These are phyloP conservation scores for Graphilbum fragrans DNA, from an alignment of 2,329 filamentous ascomycete genomes.

Conservation along the genomic window DNA sequence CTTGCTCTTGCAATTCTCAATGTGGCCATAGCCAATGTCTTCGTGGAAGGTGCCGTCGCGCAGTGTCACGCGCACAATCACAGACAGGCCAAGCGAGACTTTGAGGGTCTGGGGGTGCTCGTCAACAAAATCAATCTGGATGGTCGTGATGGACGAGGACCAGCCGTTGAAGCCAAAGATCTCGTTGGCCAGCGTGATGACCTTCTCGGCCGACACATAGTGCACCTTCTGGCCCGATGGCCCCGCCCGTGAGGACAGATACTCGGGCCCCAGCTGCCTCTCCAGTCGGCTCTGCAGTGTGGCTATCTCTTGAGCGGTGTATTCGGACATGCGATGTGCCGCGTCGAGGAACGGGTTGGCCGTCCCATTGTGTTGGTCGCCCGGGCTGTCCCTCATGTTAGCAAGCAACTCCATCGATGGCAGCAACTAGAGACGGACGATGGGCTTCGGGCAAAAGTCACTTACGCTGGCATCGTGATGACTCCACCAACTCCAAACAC, in stretches of 20 bases:
- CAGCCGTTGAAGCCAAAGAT: conserved; percentile 96
- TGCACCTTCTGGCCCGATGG: conserved; percentile 78
- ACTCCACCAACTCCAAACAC: not conserved
- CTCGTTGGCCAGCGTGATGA: conserved; percentile 87
- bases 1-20: conserved; percentile 92
- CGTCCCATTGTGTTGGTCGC: conserved; percentile 53
- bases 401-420: not conserved
- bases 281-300: conserved; percentile 78
- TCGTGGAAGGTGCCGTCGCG: conserved; percentile 95
- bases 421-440: not conserved
- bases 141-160: conserved; percentile 90
- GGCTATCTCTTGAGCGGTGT: conserved; percentile 82
- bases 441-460: not conserved
- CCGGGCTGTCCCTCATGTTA: conserved; percentile 35
- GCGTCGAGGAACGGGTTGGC: conserved; percentile 74
- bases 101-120: conserved; percentile 67
- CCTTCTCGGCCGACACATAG: conserved; percentile 93
- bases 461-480: conserved; percentile 12
- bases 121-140: conserved; percentile 92
- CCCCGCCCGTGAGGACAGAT: conserved; percentile 76
- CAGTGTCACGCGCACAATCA: conserved; percentile 81
- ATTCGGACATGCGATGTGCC: conserved; percentile 53
- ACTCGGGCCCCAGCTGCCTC: conserved; percentile 91
- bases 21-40: conserved; percentile 92
- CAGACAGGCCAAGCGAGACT: conserved; percentile 75